These are phyloP conservation scores for Ceratobasidium sp. DNA, from an alignment of 1,284 basidiomycete genomes.

Conservation along the genomic window DNA sequence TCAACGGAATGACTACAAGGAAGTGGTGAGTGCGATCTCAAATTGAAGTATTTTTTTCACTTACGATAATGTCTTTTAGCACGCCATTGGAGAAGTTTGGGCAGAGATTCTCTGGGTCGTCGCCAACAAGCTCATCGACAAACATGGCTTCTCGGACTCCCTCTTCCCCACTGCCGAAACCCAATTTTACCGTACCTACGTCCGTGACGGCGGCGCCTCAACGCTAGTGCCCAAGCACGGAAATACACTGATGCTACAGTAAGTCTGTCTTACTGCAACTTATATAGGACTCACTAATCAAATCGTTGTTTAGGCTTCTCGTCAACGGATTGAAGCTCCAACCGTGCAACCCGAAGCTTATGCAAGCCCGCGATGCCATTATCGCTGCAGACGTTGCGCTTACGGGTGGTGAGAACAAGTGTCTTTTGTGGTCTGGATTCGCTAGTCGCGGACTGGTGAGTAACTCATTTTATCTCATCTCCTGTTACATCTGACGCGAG, in stretches of 20 bases:
- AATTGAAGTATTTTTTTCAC: background rate
- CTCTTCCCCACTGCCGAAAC: conserved; percentile 56
- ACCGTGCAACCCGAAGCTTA: conserved; percentile 83
- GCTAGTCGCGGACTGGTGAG: conserved; percentile 74
- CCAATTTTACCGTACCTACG: conserved; percentile 55
- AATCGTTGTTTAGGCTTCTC: conserved; percentile 55
- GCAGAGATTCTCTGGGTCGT: conserved; percentile 62
- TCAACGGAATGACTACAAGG: conserved; percentile 58
- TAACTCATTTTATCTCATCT: background rate
- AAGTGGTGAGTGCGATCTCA: conserved; percentile 46
- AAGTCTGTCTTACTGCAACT: background rate
- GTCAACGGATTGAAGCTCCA: conserved; percentile 65
- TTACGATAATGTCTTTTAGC: conserved; percentile 47
- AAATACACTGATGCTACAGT: conserved; percentile 62
- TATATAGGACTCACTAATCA: background rate
- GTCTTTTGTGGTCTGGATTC: conserved; percentile 90
- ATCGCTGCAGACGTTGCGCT: conserved; percentile 89
- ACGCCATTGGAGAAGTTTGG: conserved; percentile 64
- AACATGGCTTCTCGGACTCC: conserved; percentile 58
- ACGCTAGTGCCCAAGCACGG: conserved; percentile 62
- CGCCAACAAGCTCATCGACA: conserved; percentile 56
- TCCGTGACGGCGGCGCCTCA: conserved; percentile 50
- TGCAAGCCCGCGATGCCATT: conserved; percentile 92
- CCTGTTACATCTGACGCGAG: background rate
- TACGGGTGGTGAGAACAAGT: conserved; percentile 92